These are phyloP conservation scores for Mycosphaerelloides madeirae DNA, from an alignment of 2,329 filamentous ascomycete genomes.

Conservation along the genomic window DNA sequence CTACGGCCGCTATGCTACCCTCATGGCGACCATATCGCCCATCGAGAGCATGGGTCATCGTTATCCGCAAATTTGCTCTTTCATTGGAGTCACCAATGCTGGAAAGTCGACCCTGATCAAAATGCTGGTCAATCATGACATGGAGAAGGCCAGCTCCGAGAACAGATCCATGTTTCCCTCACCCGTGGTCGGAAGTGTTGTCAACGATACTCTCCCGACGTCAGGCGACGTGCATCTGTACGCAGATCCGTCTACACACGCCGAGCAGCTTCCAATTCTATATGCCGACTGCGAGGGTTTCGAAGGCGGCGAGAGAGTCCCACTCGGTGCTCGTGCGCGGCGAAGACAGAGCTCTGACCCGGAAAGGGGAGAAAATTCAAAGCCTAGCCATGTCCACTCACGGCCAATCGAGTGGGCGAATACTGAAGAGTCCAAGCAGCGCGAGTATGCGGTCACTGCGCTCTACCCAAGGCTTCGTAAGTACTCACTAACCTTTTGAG, in stretches of 20 bases:
- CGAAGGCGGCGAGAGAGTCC: constrained; percentile 44
- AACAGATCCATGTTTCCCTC: constrained; percentile 33
- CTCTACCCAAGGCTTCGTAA: constrained; percentile 39
- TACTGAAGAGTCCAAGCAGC: constrained; percentile 27
- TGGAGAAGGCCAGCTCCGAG: constrained; percentile 23
- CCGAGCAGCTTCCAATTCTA: constrained; percentile 40
- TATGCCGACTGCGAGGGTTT: constrained; percentile 53
- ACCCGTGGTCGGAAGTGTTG: constrained; percentile 43
- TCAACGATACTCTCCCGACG: constrained; percentile 41
- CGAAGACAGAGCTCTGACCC: constrained; percentile 16
- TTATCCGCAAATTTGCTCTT: constrained; percentile 33
- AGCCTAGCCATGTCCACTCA: constrained; percentile 18
- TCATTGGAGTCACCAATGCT: constrained; percentile 36
- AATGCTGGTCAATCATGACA: constrained; percentile 42
- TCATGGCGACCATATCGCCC: constrained; percentile 37
- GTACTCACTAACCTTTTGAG: no score
- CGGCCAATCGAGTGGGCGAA: constrained; percentile 32
- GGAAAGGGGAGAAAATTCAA: constrained; percentile 3
- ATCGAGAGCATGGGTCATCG: constrained; percentile 23
- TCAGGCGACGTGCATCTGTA: constrained; percentile 52
- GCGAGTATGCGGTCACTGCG: constrained; percentile 37
- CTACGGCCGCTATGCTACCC: constrained; percentile 42
- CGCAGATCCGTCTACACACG: constrained; percentile 42
- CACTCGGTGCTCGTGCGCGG: constrained; percentile 29
- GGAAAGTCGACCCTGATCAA: constrained; percentile 51